These are phyloP conservation scores for Pisolithus sp. DNA, from an alignment of 768 basidiomycete species.

Conservation along the genomic window DNA sequence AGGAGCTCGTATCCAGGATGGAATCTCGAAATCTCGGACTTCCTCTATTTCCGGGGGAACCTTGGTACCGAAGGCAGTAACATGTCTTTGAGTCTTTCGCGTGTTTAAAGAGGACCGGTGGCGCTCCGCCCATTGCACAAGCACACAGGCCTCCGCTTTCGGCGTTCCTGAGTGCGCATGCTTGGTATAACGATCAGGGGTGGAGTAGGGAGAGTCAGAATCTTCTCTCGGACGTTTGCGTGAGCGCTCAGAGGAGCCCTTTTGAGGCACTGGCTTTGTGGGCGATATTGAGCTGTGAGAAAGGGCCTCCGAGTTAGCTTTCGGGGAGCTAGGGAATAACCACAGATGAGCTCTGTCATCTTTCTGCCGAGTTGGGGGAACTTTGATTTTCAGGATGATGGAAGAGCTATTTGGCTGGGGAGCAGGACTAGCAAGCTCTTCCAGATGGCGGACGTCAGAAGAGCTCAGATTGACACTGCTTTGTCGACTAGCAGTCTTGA, in stretches of 20 bases:
- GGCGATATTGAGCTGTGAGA: constrained; percentile 12
- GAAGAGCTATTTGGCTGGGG: constrained; percentile 16
- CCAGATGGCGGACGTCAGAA: constrained; percentile 12
- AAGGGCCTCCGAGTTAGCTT: constrained; percentile 7
- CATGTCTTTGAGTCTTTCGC: constrained; percentile 46
- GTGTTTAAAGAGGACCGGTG: constrained; percentile 37
- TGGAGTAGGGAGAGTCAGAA: constrained; percentile 20
- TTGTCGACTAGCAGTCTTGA: constrained; percentile 17
- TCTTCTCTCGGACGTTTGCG: constrained; percentile 15
- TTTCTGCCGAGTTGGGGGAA: constrained; percentile 22
- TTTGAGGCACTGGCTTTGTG: constrained; percentile 22
- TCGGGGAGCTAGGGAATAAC: constrained; percentile 13
- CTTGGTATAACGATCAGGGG: constrained; percentile 15
- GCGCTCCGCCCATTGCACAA: constrained; percentile 48
- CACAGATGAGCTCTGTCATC: constrained; percentile 6
- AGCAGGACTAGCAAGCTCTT: constrained; percentile 10
- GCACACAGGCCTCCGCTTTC: constrained; percentile 28
- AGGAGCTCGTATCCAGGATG: constrained; percentile 40
- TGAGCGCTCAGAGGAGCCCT: constrained; percentile 25
- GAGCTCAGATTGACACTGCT: constrained; percentile 8
- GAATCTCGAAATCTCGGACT: constrained; percentile 49
- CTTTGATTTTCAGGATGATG: constrained; percentile 31
- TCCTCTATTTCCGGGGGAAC: constrained; percentile 45
- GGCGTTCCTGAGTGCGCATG: constrained; percentile 2
- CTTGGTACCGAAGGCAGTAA: constrained; percentile 55